Percentiles rank a stretch among this genome's conserved stretches.
phyloP scores from a whole-genome alignment of 2,329 filamentous ascomycete species.

The Hymenoscyphus fraxineus region DNA sequence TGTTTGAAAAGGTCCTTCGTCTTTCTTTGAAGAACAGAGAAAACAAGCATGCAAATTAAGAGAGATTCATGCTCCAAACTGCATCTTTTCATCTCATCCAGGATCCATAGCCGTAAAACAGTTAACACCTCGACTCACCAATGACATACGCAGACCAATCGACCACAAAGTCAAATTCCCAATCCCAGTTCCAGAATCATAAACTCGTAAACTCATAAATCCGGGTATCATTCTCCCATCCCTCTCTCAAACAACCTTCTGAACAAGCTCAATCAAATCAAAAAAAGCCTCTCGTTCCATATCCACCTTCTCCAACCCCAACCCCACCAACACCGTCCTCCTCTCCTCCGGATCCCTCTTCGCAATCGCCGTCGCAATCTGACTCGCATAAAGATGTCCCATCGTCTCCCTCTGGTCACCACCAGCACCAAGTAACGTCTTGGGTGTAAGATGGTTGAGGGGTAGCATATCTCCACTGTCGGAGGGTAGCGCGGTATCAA shows the following conservation, averaged over 20 bases:
- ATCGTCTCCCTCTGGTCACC: conserved; percentile 74
- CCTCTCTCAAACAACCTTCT: conserved; percentile 43
- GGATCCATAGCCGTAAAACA: not conserved
- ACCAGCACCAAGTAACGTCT: conserved; percentile 80
- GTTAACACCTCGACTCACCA: not conserved
- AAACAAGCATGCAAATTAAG: too few relatives aligned
- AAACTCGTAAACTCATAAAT: not conserved
- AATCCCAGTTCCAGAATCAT: not conserved
- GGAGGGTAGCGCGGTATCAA: conserved; percentile 48
- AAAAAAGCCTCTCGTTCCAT: conserved; percentile 54
- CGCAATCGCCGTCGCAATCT: conserved; percentile 77
- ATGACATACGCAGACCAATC: not conserved
- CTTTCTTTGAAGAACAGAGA: too few relatives aligned
- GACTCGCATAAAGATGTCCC: conserved; percentile 84
- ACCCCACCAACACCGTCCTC: conserved; percentile 57
- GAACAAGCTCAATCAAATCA: conserved; percentile 60
- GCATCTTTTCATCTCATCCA: too few relatives aligned
- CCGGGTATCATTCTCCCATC: not conserved
- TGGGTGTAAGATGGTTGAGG: conserved; percentile 77
- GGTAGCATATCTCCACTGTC: conserved; percentile 54
- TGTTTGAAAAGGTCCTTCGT: too few relatives aligned
- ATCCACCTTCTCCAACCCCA: conserved; percentile 51
- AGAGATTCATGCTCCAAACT: too few relatives aligned
- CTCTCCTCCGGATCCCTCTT: conserved; percentile 64
- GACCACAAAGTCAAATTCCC: not conserved